Percentiles rank a stretch among this genome's conserved stretches.
These are phyloP conservation scores for Fusarium pilosicola DNA, from an alignment of 2,329 filamentous ascomycete species.

Conservation along the genomic window DNA sequence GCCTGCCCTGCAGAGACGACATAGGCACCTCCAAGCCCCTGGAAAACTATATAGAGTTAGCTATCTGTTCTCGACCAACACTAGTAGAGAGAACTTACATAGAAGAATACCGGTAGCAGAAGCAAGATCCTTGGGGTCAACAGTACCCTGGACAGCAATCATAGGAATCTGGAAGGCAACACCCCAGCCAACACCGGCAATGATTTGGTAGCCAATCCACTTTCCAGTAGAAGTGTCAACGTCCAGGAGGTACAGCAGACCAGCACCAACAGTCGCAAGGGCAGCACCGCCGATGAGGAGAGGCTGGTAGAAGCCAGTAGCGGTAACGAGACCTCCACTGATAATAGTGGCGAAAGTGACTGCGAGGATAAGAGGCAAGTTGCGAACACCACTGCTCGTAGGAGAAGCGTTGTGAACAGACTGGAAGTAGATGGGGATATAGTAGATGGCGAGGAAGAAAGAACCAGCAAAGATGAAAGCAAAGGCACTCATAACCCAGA, in stretches of 20 bases:
- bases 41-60: constrained; percentile 51
- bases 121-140: constrained; percentile 55
- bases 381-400: constrained; percentile 55
- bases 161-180: constrained; percentile 60
- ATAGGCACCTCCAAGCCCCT: constrained; percentile 62
- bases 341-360: constrained; percentile 55
- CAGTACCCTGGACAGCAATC: constrained; percentile 58
- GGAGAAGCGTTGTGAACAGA: constrained; percentile 54
- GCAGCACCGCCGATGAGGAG: constrained; percentile 57
- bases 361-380: constrained; percentile 57
- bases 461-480: constrained; percentile 56
- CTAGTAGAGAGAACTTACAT: constrained; percentile 45
- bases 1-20: constrained; percentile 60
- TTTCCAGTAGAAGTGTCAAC: constrained; percentile 51
- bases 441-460: constrained; percentile 59
- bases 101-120: constrained; percentile 59
- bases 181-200: constrained; percentile 61
- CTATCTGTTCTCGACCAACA: neutral
- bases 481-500: constrained; percentile 51
- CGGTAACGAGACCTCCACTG: constrained; percentile 53
- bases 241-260: constrained; percentile 55
- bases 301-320: constrained; percentile 55
- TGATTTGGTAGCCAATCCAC: constrained; percentile 65
- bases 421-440: constrained; percentile 60
- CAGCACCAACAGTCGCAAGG: constrained; percentile 56